Evolutionary conservation across 176 grass and related monocot species (phyloP).

Genomic region (Aegilops longissima): DNA sequence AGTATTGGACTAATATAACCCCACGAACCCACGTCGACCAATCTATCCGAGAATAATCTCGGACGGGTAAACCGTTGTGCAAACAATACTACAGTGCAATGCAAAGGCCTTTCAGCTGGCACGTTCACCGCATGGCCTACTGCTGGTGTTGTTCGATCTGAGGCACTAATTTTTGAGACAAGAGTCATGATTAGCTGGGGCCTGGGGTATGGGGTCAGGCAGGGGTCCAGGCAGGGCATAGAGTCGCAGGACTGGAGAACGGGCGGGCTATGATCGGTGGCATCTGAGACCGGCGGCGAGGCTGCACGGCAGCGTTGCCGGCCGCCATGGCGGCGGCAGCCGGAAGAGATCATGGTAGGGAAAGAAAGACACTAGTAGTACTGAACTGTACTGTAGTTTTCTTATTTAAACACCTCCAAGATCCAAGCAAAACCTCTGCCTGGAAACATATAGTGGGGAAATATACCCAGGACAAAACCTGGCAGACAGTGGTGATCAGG

Average conservation of each 20-base stretch:
- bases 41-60: background rate
- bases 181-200: background rate
- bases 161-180: background rate
- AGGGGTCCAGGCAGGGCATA: background rate
- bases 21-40: too few species aligned
- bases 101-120: background rate
- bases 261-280: too few species aligned
- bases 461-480: background rate
- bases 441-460: too few species aligned
- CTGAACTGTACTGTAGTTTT: too few species aligned
- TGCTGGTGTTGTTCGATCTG: background rate
- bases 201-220: background rate
- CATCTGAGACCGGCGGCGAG: too few species aligned
- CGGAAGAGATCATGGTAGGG: too few species aligned
- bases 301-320: background rate
- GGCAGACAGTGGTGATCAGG: too few species aligned
- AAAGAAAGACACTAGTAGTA: too few species aligned
- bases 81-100: background rate
- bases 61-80: background rate
- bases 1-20: too few species aligned
- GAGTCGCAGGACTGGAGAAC: too few species aligned
- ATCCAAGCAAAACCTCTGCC: too few species aligned
- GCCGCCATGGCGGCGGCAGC: background rate
- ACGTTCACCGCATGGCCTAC: background rate
- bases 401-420: too few species aligned